Evolutionary conservation across 2,329 filamentous ascomycete genomes (phyloP).

Genomic region (Microcyclospora tardicrescens): DNA sequence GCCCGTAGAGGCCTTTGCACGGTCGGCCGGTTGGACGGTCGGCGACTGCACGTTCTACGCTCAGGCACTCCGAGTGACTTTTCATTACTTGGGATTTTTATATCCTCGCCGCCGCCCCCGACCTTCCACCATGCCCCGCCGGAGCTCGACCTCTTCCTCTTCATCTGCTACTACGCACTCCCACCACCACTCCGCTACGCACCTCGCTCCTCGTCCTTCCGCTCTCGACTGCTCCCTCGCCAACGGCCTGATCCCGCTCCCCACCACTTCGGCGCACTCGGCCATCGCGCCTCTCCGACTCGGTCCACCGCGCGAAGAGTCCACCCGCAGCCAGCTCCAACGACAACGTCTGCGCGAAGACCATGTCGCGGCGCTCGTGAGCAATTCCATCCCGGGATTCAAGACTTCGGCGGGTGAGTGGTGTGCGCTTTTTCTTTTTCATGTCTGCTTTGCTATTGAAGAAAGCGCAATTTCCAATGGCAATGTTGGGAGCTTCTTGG

Average conservation of each 20-base stretch:
- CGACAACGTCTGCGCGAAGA: constrained; percentile 16
- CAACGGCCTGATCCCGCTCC: not conserved
- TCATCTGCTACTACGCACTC: not conserved
- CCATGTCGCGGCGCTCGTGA: constrained; percentile 11
- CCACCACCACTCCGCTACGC: too few relatives aligned
- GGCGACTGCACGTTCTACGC: too few relatives aligned
- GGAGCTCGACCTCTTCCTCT: not conserved
- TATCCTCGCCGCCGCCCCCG: too few relatives aligned
- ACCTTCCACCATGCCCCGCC: not conserved
- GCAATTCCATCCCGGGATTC: constrained; percentile 20
- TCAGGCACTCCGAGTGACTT: too few relatives aligned
- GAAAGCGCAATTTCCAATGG: too few relatives aligned
- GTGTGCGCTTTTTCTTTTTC: constrained; percentile 1
- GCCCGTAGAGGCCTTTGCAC: too few relatives aligned
- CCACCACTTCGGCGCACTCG: not conserved
- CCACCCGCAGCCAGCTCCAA: constrained; percentile 19
- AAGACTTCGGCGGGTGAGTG: constrained; percentile 24
- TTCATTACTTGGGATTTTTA: too few relatives aligned
- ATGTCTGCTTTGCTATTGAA: too few relatives aligned
- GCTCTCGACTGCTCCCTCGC: not conserved
- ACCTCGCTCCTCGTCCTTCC: too few relatives aligned
- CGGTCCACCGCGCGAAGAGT: constrained; percentile 13
- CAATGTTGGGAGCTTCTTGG: too few relatives aligned
- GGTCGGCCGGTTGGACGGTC: too few relatives aligned
- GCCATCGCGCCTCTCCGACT: constrained; percentile 4